Base-by-base conservation (phyloP, 2,329 filamentous ascomycete species). In the Clonostachys solani region DNA sequence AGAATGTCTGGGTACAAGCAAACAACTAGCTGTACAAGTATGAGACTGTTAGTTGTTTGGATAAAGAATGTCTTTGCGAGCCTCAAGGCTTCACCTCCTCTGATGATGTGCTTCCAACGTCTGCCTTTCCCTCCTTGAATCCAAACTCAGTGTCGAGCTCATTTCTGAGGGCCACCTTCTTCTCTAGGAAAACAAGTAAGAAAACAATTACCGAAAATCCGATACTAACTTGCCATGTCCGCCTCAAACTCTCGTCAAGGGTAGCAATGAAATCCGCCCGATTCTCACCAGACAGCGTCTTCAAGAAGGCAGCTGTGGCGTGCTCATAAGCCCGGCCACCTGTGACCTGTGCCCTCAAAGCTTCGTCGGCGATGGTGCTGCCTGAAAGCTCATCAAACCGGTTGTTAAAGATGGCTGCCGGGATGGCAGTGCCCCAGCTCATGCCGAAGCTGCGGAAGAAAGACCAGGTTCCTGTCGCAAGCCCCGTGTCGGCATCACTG, bases 371-470 rank as follows among this genome's bases (percentile, higher is more conserved):
- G 12, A 64, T 52, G 19, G 49, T 46, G 34, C 40, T 33, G 44
- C 35, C 35, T 4, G 44, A 35, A 17, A 45, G 44, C 44, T 45
- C 35, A n/a, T 47, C 38, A 36, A 37, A 47, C n/a, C 37, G 45
- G 3, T 29, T 42, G 42, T 54, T 49, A 15, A 58, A 76, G 33
- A 74, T 60, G 5, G 65, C 60, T 2, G 63, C 63, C 0, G 69
- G 65, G 19, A 79, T 67, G 0, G 71, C 61, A 2, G 72, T 63
- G 9, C 73, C 75, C 57, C 75, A 71, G 4, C 71, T 67, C n/a
- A 62, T 55, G 4, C 75, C 76, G 33, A 79, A 69, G 46, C 59
- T 67, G 36, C 74, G 67, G 48, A 74, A 56, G 48, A 79, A 80
- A 1, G 62, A 56, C 62, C 16, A 55, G 34, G 43, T 52, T 43